Evolutionary conservation across 495 filamentous ascomycete genomes (phyloP), one percentile per base, ranked within the genome.

Genomic region (Podospora pseudopauciseta): DNA sequence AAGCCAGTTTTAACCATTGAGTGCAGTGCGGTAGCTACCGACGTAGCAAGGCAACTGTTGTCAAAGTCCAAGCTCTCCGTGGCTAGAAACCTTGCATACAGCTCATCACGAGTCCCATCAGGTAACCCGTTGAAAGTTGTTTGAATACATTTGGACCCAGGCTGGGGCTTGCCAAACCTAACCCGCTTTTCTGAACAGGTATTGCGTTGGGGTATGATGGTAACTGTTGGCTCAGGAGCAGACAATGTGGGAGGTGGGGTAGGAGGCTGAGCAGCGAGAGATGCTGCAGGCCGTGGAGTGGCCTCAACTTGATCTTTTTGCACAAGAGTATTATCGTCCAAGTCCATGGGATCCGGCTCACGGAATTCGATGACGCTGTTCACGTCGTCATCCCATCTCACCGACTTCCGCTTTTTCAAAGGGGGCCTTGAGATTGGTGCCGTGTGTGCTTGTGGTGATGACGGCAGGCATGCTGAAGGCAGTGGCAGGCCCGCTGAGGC

Each of bases 391-490:
- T 68, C 73, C 62, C 64, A 82, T 44, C 77, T 78, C 55, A 83
- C 81, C 54, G 79, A 78, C 54, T 82, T 83, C 19, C 71, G 77
- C 34, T 73, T 70, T 69, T 77, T 77, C 49, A 58, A 67, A 18
- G 62, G 16, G 15, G 39, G 39, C 9, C 15, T 49, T 16, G 15
- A 49, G 9, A 49, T 49, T 13, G 39, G 7, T 16, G 5, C 39
- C 39, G 39, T 49, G 39, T 11, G 4, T 32, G 30, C 7, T 32
- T 4, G 30, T 7, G 30, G 7, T 32, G 30, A 32, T 7, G 7
- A 32, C 3, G 30, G 30, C 30, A 32, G 30, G 30, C 30, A 6
- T 49, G 39, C 13, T 49, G 39, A 49, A 16, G 39, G 13, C 13
- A 1, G 39, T 7, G 39, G 39, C 39, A 49, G 39, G 9, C 9